Evolutionary conservation across 768 basidiomycete species (phyloP).

Genomic region (Naematelia aurantialba): DNA sequence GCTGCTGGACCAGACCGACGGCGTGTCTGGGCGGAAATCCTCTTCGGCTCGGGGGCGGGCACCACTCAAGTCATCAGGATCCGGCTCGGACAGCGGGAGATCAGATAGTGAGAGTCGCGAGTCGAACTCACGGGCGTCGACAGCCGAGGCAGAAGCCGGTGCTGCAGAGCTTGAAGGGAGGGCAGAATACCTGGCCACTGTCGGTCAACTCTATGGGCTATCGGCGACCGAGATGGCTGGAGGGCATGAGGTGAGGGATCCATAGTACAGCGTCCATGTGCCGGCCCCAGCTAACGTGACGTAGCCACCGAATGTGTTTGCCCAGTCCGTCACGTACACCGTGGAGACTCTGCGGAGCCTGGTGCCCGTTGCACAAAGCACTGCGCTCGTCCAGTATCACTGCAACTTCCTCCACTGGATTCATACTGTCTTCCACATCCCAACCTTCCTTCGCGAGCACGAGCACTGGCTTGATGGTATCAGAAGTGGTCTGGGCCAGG

Average conservation of each 20-base stretch:
- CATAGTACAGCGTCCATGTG: not conserved
- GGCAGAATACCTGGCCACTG: slow-evolving; percentile 10
- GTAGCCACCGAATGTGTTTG: slow-evolving; percentile 3
- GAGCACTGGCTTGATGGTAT: slow-evolving; percentile 13
- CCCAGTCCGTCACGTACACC: slow-evolving; percentile 5
- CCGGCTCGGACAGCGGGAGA: not conserved
- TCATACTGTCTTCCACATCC: slow-evolving; percentile 23
- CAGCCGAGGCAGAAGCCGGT: not conserved
- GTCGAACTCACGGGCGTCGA: not conserved
- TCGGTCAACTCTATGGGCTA: slow-evolving; percentile 15
- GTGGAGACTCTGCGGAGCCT: slow-evolving; percentile 10
- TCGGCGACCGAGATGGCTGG: not conserved
- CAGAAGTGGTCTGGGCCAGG: not conserved
- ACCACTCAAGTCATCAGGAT: not conserved
- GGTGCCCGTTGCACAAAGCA: slow-evolving; percentile 8
- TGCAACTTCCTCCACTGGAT: slow-evolving; percentile 23
- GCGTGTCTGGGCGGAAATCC: not conserved
- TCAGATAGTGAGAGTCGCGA: not conserved
- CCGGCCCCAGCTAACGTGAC: not conserved
- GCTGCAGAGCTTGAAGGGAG: slow-evolving; percentile 1
- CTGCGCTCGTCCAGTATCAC: slow-evolving; percentile 13
- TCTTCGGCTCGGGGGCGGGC: not conserved
- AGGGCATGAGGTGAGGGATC: slow-evolving; percentile 9
- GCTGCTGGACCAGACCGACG: slow-evolving; percentile 1
- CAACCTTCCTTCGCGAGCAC: slow-evolving; percentile 17